Evolutionary conservation across 208 protist species (phyloP), one percentile per base, ranked within the genome.

Genomic region (Crithidia thermophila): DNA sequence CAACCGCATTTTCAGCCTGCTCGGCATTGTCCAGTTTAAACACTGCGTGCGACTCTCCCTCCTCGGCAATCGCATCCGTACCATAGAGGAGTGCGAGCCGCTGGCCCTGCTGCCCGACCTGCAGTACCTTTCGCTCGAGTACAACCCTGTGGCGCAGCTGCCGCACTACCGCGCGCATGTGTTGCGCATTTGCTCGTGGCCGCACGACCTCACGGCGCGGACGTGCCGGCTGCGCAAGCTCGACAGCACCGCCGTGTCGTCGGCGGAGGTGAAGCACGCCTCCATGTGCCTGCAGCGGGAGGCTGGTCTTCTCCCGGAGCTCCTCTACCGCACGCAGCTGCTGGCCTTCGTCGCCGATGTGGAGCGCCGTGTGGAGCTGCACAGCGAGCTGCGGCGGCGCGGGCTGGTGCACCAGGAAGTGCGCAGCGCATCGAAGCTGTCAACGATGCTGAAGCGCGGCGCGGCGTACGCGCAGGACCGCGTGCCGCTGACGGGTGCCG

Each of bases 131-230:
- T 90, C 85, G 0, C 62, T 96, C 27, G 88, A 93, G 71, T 93
- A 85, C 67, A 94, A 94, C 61, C 91, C 91, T 8, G 91, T 96
- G 14, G 64, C 81, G 6, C 66, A 72, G 21, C 81, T 94, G 13
- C 79, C 86, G 21, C 84, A 94, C 65, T 96, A 94, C 69, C 84
- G 85, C 34, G 80, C 85, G 3, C 91, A 96, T 37, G 42, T 96
- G 1, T 62, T 96, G 36, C 88, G 85, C 42, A 91, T 96, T 30
- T 88, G 79, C 60, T 75, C 82, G 25, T 92, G 85, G 83, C 88
- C 88, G 10, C 65, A 89, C 7, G 67, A 66, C 21, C 52, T 94
- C n/a, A 56, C 77, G 7, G 39, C 66, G 0, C 68, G 67, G 23
- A 75, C 75, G 25, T 95, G 90, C 56, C 83, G 88, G 4, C 79